These are phyloP conservation scores for Paraglomus brasilianum DNA, from an alignment of 192 early-diverging fungal species.

Conservation along the genomic window DNA sequence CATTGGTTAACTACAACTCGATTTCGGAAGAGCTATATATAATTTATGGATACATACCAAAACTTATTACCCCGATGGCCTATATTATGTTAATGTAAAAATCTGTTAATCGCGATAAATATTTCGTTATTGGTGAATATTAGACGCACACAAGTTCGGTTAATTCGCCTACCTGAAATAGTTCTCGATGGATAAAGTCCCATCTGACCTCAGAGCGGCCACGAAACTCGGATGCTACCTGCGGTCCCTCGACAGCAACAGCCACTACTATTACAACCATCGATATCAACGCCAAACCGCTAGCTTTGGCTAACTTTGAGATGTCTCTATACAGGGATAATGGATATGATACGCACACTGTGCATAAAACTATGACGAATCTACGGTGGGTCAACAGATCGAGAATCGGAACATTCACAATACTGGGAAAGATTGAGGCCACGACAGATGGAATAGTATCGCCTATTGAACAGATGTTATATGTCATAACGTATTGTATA, in stretches of 20 bases:
- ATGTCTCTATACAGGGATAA: slow-evolving; percentile 87
- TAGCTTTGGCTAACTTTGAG: slow-evolving; percentile 84
- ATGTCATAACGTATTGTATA: not conserved
- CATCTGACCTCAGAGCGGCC: slow-evolving; percentile 43
- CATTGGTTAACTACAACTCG: not conserved
- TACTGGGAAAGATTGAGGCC: slow-evolving; percentile 61
- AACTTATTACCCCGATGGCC: slow-evolving; percentile 86
- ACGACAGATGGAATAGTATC: slow-evolving; percentile 89
- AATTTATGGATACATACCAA: slow-evolving; percentile 49
- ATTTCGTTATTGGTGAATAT: slow-evolving; percentile 10
- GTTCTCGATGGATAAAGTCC: slow-evolving; percentile 47
- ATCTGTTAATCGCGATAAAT: not conserved
- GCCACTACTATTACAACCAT: slow-evolving; percentile 77
- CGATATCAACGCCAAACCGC: slow-evolving; percentile 77
- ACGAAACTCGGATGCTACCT: slow-evolving; percentile 49
- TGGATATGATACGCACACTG: slow-evolving; percentile 77
- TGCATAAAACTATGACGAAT: slow-evolving; percentile 76
- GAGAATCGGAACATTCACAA: slow-evolving; percentile 52
- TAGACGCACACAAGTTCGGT: not conserved
- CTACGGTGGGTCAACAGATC: slow-evolving; percentile 66
- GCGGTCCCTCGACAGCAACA: slow-evolving; percentile 68
- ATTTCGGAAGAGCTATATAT: not conserved
- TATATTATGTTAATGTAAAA: slow-evolving; percentile 32
- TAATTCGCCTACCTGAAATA: slow-evolving; percentile 55
- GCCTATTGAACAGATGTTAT: slow-evolving; percentile 46